These are phyloP conservation scores for Eucalyptus sp. DNA, from an alignment of 345 rosid species.

Conservation along the genomic window DNA sequence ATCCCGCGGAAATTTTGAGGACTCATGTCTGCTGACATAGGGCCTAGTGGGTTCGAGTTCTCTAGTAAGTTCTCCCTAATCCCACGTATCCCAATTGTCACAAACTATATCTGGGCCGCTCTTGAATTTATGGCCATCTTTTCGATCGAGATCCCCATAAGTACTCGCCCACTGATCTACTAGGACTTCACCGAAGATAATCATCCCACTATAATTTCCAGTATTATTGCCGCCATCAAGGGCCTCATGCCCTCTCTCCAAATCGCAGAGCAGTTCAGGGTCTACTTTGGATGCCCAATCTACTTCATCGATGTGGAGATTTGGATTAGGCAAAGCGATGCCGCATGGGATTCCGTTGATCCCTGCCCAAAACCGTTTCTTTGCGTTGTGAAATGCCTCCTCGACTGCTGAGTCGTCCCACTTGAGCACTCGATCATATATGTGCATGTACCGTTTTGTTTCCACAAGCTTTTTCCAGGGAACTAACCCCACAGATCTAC, in stretches of 20 bases:
- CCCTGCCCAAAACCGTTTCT: constrained; percentile 23
- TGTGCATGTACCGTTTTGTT: not conserved
- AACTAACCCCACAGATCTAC: not conserved
- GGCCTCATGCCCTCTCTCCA: constrained; percentile 4
- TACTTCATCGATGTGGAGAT: constrained; percentile 26
- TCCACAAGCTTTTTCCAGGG: constrained; percentile 2
- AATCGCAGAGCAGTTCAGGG: constrained; percentile 14
- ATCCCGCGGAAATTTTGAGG: not conserved
- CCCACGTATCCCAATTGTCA: not conserved
- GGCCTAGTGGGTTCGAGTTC: not conserved
- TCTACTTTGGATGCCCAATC: constrained; percentile 30
- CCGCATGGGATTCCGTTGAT: constrained; percentile 20
- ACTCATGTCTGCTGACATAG: not conserved
- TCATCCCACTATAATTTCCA: constrained; percentile 10
- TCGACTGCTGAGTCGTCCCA: constrained; percentile 47
- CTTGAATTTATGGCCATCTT: not conserved
- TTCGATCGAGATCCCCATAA: not conserved
- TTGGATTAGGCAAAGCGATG: constrained; percentile 24
- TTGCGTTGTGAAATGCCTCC: constrained; percentile 38
- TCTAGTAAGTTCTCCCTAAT: not conserved
- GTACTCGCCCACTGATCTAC: not conserved
- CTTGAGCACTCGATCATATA: not conserved
- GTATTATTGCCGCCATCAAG: not conserved
- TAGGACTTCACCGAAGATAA: constrained; percentile 13
- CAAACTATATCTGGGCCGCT: not conserved